Conservation (phyloP, 768 basidiomycete species). For the Filobasidium wieringae region DNA sequence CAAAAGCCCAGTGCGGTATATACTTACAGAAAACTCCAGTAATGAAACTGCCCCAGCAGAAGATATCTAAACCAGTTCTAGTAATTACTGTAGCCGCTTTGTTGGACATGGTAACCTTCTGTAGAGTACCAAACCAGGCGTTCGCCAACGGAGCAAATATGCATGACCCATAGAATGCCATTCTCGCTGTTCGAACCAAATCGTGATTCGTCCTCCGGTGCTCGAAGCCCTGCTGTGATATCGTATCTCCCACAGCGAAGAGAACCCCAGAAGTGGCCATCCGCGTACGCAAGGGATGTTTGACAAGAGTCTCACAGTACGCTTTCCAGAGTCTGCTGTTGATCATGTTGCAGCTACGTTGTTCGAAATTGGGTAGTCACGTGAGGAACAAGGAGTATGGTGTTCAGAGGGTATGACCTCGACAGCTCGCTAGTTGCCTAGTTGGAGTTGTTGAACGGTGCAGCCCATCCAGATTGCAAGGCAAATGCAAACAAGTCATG, state of each 20-base stretch:
- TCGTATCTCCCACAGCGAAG: conserved; percentile 26
- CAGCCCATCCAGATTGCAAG: neutral
- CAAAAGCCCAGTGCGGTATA: no score
- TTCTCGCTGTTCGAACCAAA: conserved; percentile 24
- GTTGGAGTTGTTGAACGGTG: no score
- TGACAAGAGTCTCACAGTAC: neutral
- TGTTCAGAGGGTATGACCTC: no score
- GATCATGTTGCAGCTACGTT: neutral
- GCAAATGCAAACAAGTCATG: neutral
- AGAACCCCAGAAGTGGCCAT: conserved; percentile 28
- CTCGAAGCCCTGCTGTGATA: conserved; percentile 35
- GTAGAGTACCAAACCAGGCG: conserved; percentile 25
- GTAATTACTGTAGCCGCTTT: conserved; percentile 20
- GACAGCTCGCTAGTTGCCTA: no score
- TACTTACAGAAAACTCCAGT: conserved; percentile 13
- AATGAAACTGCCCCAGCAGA: conserved; percentile 33
- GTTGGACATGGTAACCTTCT: conserved; percentile 19
- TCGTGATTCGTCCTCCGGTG: conserved; percentile 6
- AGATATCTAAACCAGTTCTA: conserved; percentile 21
- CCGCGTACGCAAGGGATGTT: conserved; percentile 29
- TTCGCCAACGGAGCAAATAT: conserved; percentile 36
- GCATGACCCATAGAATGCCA: conserved; percentile 25
- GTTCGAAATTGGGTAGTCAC: neutral
- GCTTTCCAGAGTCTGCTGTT: neutral
- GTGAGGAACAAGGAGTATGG: no score